phyloP scores from a whole-genome alignment of 257 asterid genomes.

The Eustoma russellianum region DNA sequence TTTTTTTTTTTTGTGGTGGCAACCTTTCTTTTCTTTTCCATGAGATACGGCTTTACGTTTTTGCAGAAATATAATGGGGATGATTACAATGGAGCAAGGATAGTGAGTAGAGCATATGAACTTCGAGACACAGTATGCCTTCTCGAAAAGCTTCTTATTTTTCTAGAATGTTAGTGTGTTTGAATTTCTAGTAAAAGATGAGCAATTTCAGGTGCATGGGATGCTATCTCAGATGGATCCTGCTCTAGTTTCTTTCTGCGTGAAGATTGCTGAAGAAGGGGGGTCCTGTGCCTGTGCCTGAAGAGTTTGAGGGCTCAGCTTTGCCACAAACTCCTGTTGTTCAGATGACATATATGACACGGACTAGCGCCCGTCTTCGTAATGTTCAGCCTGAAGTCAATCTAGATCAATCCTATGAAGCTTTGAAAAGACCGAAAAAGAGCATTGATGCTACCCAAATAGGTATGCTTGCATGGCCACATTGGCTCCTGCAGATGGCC shows the following conservation, averaged over 20 bases:
- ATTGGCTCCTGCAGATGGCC: too few relatives aligned
- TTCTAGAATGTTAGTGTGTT: constrained; percentile 11
- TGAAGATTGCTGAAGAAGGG: constrained; percentile 92
- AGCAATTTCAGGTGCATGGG: constrained; percentile 71
- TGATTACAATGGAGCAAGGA: constrained; percentile 96
- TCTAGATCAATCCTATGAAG: constrained; percentile 62
- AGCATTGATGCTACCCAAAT: constrained; percentile 44
- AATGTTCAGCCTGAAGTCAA: constrained; percentile 79
- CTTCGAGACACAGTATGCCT: constrained; percentile 87
- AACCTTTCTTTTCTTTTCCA: too few relatives aligned
- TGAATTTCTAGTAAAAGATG: constrained; percentile 9
- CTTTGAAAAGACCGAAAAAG: constrained; percentile 55
- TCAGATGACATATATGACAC: constrained; percentile 48
- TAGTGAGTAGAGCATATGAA: constrained; percentile 89
- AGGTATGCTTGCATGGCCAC: constrained; percentile 31
- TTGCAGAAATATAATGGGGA: constrained; percentile 84
- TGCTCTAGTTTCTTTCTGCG: constrained; percentile 79
- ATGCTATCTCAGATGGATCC: constrained; percentile 98
- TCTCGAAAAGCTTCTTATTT: constrained; percentile 11
- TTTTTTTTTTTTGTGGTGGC: too few relatives aligned
- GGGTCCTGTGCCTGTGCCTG: constrained; percentile 72
- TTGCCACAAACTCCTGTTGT: constrained; percentile 62
- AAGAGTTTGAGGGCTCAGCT: constrained; percentile 34
- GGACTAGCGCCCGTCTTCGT: constrained; percentile 92
- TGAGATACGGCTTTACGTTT: constrained; percentile 9